A percentile compares a stretch with the other conserved stretches of the same genome.
Conservation (phyloP, 495 filamentous ascomycete species). For the Niebla homalea region DNA sequence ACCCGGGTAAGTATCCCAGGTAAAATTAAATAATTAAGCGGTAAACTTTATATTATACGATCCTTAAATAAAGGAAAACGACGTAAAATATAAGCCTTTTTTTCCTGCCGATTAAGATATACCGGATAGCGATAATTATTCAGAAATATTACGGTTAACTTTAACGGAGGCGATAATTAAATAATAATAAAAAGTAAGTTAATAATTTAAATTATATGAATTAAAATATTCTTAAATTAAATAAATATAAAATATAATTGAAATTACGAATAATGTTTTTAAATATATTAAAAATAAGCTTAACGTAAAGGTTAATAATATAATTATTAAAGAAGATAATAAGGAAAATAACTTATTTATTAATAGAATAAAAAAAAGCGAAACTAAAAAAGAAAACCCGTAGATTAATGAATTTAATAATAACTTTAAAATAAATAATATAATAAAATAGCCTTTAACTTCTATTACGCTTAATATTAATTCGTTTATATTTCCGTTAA, state of each 20-base stretch:
- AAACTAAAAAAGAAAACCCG: background rate
- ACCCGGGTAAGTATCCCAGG: too few species aligned
- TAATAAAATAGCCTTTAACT: too few species aligned
- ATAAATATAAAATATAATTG: conserved; percentile 3
- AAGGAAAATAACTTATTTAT: background rate
- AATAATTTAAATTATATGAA: background rate
- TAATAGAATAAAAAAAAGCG: background rate
- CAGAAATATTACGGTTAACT: background rate
- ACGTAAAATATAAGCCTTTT: background rate
- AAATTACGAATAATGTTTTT: background rate
- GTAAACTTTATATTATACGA: background rate
- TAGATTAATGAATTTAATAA: background rate
- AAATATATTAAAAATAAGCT: too few species aligned
- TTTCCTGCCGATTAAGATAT: too few species aligned
- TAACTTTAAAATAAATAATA: too few species aligned
- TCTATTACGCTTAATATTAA: too few species aligned
- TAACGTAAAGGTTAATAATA: background rate
- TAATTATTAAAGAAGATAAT: background rate
- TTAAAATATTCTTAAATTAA: background rate
- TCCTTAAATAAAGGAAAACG: too few species aligned
- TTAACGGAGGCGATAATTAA: background rate
- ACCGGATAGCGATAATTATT: background rate
- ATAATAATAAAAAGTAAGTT: background rate
- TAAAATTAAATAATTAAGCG: background rate
- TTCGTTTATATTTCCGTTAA: too few species aligned